phyloP scores from a whole-genome alignment of 345 rosid species.

The Syzygium aqueum region DNA sequence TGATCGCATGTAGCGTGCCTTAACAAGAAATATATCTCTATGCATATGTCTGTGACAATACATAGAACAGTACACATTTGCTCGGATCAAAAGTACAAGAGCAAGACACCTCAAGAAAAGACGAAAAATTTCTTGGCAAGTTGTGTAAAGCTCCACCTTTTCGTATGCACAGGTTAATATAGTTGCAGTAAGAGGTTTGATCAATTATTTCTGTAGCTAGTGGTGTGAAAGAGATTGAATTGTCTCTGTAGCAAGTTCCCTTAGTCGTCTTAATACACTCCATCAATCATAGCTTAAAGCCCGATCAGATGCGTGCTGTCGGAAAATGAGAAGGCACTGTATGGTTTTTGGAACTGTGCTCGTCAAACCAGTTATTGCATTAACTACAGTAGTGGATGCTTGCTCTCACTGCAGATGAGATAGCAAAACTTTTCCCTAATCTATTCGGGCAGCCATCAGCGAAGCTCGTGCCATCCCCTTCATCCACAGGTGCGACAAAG shows the following conservation, averaged over 20 bases:
- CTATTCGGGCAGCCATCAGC: slow-evolving; percentile 86
- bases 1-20: neutral
- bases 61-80: neutral
- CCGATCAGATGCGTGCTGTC: neutral
- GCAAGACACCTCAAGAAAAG: neutral
- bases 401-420: slow-evolving; percentile 44
- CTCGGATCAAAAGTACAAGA: neutral
- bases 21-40: neutral
- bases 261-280: neutral
- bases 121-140: neutral
- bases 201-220: neutral
- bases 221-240: neutral
- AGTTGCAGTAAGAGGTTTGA: neutral
- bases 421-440: slow-evolving; percentile 79
- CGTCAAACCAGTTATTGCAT: neutral
- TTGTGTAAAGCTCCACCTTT: neutral
- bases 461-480: slow-evolving; percentile 33
- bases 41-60: neutral
- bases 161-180: neutral
- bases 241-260: accelerated
- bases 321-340: neutral
- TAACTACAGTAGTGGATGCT: neutral
- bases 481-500: neutral
- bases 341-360: neutral
- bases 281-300: neutral